Conservation (phyloP, 257 asterid species). For the Solanum peruvianum region DNA sequence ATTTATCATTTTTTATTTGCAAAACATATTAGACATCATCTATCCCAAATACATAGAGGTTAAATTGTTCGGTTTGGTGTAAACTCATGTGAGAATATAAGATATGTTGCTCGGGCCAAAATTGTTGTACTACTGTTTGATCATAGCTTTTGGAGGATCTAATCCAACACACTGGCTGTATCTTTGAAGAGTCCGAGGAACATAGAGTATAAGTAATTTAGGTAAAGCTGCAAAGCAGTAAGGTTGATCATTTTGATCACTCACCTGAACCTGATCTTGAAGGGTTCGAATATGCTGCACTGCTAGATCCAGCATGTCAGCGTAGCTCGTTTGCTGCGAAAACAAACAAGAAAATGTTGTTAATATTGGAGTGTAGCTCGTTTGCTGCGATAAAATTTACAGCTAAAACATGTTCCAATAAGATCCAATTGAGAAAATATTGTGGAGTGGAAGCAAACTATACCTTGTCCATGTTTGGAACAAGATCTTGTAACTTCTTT, state of each 20-base stretch:
- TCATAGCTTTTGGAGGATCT: not conserved
- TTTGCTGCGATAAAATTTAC: slow-evolving; percentile 42
- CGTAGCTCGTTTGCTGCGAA: slow-evolving; percentile 91
- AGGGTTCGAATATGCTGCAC: slow-evolving; percentile 77
- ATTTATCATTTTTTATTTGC: not conserved
- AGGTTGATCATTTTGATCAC: not conserved
- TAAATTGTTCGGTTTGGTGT: not conserved
- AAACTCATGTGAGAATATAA: not conserved
- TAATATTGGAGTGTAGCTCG: slow-evolving; percentile 53
- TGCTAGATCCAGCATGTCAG: slow-evolving; percentile 95
- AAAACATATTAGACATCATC: not conserved
- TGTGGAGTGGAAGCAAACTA: not conserved
- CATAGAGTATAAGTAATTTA: not conserved
- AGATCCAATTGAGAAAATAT: not conserved
- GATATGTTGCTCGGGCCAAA: not conserved
- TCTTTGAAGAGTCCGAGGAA: not conserved
- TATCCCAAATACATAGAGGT: not conserved
- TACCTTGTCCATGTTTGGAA: slow-evolving; percentile 98
- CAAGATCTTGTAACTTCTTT: slow-evolving; percentile 85
- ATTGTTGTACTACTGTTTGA: not conserved
- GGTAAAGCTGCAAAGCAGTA: not conserved
- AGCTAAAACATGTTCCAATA: not conserved
- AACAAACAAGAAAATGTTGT: not conserved
- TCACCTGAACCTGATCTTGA: slow-evolving; percentile 66
- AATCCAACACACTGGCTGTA: not conserved